Percentiles rank a stretch among this genome's conserved stretches.
Evolutionary conservation across 2,329 filamentous ascomycete species (phyloP).

Genomic region (Verticillium tricorpus): DNA sequence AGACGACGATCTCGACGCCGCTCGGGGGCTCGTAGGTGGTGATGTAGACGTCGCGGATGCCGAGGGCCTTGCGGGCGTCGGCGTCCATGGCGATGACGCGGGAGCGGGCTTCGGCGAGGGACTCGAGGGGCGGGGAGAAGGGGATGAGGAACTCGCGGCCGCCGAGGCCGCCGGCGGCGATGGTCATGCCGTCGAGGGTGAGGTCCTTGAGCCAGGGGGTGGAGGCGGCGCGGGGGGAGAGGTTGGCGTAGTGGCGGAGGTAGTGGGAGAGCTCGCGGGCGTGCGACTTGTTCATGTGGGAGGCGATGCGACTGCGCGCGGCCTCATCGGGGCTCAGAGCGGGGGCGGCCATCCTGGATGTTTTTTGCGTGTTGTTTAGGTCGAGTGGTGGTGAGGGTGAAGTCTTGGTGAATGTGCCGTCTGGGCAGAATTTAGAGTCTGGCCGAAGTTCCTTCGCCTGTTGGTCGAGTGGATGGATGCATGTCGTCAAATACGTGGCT

Average conservation of each 20-base stretch:
- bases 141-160: conserved; percentile 48
- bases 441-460: not conserved
- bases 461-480: not conserved
- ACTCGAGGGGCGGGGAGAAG: conserved; percentile 66
- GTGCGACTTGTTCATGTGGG: conserved; percentile 87
- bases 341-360: not conserved
- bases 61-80: conserved; percentile 52
- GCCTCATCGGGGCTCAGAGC: conserved; percentile 6
- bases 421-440: not conserved
- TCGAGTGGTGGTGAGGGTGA: not conserved
- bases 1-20: conserved; percentile 45
- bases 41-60: conserved; percentile 45
- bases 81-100: conserved; percentile 69
- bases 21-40: conserved; percentile 34
- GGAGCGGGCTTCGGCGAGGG: conserved; percentile 61
- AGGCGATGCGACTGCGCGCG: conserved; percentile 43
- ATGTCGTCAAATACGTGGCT: not conserved
- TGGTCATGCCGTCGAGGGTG: conserved; percentile 56
- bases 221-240: conserved; percentile 51
- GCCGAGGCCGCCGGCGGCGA: conserved; percentile 40
- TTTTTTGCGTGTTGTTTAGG: too few relatives aligned
- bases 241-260: conserved; percentile 64
- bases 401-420: not conserved
- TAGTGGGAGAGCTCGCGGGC: conserved; percentile 69
- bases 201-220: conserved; percentile 62